Evolutionary conservation across 306 rosid species (phyloP), one percentile per base, ranked within the genome.

Genomic region (Quercus ilex): DNA sequence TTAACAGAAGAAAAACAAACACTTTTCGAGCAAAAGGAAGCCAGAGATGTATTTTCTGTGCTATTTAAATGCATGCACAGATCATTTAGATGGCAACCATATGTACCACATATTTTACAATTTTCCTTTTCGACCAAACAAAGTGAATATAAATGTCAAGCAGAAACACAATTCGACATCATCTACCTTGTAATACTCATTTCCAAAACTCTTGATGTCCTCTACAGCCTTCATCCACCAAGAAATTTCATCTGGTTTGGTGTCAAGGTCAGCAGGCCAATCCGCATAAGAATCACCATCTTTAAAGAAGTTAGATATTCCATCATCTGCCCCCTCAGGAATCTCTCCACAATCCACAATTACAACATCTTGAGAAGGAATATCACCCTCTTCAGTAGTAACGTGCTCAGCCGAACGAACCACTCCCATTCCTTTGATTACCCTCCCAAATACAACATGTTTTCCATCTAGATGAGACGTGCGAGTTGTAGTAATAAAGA

Each of bases 171-270:
- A 57, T 52, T 74, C 28, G 23, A 56, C 63, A 76, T 19, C 38
- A 49, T n/a, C 23, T 74, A 91, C 97, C 96, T 90, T 90, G 59
- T 73, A 90, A 6, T 84, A 87, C 19, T 85, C 94, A 83, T 92
- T 92, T 17, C 97, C 97, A 56, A 89, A 79, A 56, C 83, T 60
- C 83, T 92, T 92, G 73, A 92, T 83, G 38, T 79, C 57, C 20
- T 91, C 90, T 4, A 86, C 93, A 74, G 94, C 90, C 55, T 65
- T 82, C 49, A 78, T 87, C 97, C 97, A 92, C 97, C 97, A 92
- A 28, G 88, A 77, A 73, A 91, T 79, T 23, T 86, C 91, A 19
- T 84, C 89, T 0, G 88, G 85, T 38, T 87, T 88, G 30, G 56
- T 71, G 21, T 86, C 90, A 52, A 92, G 91, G 74, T 92, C 97